Conservation (phyloP, 2,329 filamentous ascomycete genomes). For the Sclerotinia glacialis region DNA sequence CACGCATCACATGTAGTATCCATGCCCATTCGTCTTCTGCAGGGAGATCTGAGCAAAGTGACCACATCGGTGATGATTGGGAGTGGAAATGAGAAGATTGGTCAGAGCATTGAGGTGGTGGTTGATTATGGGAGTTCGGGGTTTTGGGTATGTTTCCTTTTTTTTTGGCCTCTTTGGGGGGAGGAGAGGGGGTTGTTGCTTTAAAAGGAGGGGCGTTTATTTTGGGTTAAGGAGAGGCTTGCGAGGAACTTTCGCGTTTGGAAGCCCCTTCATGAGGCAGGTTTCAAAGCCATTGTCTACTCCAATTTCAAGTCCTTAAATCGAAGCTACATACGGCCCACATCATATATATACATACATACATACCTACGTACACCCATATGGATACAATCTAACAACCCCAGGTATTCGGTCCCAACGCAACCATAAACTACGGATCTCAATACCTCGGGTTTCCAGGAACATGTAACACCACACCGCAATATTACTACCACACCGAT, state of each 20-base stretch:
- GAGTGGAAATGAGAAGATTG: background rate
- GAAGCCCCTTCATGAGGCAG: background rate
- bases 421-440: conserved; percentile 15
- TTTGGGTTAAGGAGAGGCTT: too few relatives aligned
- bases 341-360: too few relatives aligned
- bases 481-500: background rate
- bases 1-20: background rate
- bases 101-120: conserved; percentile 9
- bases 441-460: conserved; percentile 11
- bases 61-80: background rate
- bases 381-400: background rate
- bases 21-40: conserved; percentile 5
- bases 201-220: background rate
- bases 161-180: too few relatives aligned
- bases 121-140: conserved; percentile 20
- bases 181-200: background rate
- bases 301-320: too few relatives aligned
- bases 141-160: conserved; percentile 15
- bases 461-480: conserved; percentile 4
- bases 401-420: conserved; percentile 16
- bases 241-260: background rate
- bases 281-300: too few relatives aligned
- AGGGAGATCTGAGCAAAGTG: conserved; percentile 2
- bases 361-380: too few relatives aligned
- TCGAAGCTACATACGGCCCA: too few relatives aligned